Evolutionary conservation across 2,329 filamentous ascomycete species (phyloP), one percentile per base, ranked within the genome.

Genomic region (Cryphonectria naterciae): DNA sequence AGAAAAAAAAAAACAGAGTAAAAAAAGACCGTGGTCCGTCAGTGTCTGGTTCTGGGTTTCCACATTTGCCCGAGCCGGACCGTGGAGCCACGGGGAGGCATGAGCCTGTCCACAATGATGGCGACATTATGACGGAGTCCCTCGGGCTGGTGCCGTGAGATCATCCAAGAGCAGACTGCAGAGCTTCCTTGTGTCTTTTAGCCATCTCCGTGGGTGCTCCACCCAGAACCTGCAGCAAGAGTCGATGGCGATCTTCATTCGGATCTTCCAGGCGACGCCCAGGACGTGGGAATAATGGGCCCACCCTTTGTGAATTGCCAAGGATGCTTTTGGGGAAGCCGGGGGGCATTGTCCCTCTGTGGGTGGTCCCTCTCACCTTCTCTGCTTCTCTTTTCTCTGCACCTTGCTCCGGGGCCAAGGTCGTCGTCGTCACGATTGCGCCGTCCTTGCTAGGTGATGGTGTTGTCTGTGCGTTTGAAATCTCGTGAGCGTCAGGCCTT

Each of bases 51-150:
- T 28, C 22, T 49, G 7, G 22, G 46, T 49, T n/a, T 11, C 54
- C 54, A 58, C 54, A 32, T 17, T 58, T 58, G 32, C 54, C 54
- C 13, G 54, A 32, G 25, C 13, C 54, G 54, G 54, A 19, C 28
- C 54, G 28, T 58, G 54, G 54, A 32, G 54, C 25, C 54, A 64
- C 37, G 39, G n/a, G 37, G 37, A 39, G n/a, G 39, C 22, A 64
- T 25, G 41, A 41, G 60, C 37, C 15, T 54, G 60, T 46, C 62
- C 65, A 62, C 28, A 68, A 46, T 41, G 56, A 63, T 68, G 64
- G 69, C 67, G 62, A 68, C 69, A 68, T 68, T 65, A 68, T 68
- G 69, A 70, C 69, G 69, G 58, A 61, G 41, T 32, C 37, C 15
- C 61, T 65, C 61, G 15, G 37, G 39, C 61, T 64, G n/a, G n/a